Conservation (phyloP, 2,329 filamentous ascomycete genomes). For the Cercospora citrullina region DNA sequence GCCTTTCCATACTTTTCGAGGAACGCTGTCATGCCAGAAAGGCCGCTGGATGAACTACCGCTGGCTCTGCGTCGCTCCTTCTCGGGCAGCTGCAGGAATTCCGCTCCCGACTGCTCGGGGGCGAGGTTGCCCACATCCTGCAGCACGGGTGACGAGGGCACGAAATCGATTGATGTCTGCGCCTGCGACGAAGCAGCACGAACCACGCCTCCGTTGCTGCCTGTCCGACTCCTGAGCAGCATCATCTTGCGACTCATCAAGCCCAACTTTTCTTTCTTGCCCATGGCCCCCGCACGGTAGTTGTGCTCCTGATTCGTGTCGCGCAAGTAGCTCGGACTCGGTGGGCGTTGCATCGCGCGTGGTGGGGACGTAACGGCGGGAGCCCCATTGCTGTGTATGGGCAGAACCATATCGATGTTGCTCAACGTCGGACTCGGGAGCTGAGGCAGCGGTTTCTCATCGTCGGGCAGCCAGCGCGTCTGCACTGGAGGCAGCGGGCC, state of each 20-base stretch:
- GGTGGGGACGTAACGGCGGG: conserved; percentile 27
- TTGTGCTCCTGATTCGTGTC: conserved; percentile 14
- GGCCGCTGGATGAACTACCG: conserved; percentile 46
- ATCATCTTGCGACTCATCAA: conserved; percentile 38
- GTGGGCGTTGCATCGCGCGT: conserved; percentile 27
- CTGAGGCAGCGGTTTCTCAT: conserved; percentile 34
- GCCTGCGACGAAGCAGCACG: conserved; percentile 6
- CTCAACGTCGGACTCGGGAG: conserved; percentile 83
- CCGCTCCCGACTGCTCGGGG: conserved; percentile 23
- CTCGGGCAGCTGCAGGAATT: conserved; percentile 24
- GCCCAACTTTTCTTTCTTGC: conserved; percentile 34
- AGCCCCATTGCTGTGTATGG: conserved; percentile 52
- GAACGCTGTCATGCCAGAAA: conserved; percentile 43
- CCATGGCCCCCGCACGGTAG: conserved; percentile 14
- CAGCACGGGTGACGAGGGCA: conserved; percentile 36
- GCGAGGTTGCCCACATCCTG: conserved; percentile 35
- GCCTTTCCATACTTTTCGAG: conserved; percentile 33
- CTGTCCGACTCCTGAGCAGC: conserved; percentile 34
- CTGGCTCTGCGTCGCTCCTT: conserved; percentile 33
- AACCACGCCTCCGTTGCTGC: conserved; percentile 20
- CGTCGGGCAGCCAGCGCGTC: conserved; percentile 12
- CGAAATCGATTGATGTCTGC: conserved; percentile 21
- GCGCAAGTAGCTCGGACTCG: conserved; percentile 35
- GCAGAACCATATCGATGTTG: conserved; percentile 91
- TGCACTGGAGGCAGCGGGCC: conserved; percentile 20